phyloP scores from a whole-genome alignment of 305 asterid genomes.

The Ajuga reptans region DNA sequence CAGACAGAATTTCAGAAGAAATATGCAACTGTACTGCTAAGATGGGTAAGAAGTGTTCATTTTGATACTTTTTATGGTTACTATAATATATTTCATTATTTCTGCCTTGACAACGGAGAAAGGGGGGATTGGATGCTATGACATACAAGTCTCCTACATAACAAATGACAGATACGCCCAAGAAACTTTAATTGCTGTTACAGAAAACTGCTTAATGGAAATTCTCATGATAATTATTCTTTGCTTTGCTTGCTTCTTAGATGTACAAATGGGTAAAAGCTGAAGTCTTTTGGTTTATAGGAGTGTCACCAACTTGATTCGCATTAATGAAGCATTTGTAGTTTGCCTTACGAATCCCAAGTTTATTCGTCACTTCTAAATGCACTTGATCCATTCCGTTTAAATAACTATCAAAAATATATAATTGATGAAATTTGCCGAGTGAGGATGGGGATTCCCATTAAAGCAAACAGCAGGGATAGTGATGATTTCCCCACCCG shows the following conservation, averaged over 20 bases:
- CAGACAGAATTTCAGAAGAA: constrained; percentile 86
- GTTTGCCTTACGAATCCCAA: too few relatives aligned
- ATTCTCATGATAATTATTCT: neutral
- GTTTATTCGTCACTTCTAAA: too few relatives aligned
- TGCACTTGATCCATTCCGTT: too few relatives aligned
- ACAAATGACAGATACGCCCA: neutral
- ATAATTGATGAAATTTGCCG: too few relatives aligned
- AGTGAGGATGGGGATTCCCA: too few relatives aligned
- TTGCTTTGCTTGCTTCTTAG: neutral
- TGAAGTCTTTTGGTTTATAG: neutral
- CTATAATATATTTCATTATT: neutral
- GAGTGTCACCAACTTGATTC: neutral
- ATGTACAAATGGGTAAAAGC: neutral
- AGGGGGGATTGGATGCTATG: neutral
- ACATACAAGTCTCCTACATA: neutral
- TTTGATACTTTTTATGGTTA: neutral
- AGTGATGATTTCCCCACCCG: too few relatives aligned
- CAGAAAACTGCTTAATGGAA: neutral
- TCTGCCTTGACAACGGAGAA: neutral
- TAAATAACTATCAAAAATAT: too few relatives aligned
- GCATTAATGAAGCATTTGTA: neutral
- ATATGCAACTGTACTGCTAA: constrained; percentile 95
- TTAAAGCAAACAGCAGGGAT: too few relatives aligned
- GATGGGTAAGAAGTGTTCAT: constrained; percentile 62
- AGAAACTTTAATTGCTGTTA: neutral